Percentiles rank a stretch among this genome's conserved stretches.
These are phyloP conservation scores for Amanita jacksonii DNA, from an alignment of 768 basidiomycete species.

Conservation along the genomic window DNA sequence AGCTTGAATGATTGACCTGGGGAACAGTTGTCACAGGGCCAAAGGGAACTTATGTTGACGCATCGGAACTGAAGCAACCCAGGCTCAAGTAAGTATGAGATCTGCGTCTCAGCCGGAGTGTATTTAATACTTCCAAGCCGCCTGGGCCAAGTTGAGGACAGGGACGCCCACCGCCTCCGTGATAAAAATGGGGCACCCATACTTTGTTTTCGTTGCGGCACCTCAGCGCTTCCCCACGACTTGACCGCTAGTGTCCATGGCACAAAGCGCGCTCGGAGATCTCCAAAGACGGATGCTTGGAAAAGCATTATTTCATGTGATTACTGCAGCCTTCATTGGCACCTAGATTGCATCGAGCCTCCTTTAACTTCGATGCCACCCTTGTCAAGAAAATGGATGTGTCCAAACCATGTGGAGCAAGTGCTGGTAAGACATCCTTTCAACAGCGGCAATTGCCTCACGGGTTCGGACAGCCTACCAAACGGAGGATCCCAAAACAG, in stretches of 20 bases:
- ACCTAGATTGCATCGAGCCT: conserved; percentile 92
- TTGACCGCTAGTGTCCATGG: conserved; percentile 44
- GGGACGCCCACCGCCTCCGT: conserved; percentile 79
- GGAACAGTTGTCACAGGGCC: conserved; percentile 64
- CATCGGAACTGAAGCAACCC: conserved; percentile 62
- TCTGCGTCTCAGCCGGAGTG: conserved; percentile 10
- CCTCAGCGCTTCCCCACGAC: conserved; percentile 58
- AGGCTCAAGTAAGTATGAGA: conserved; percentile 66
- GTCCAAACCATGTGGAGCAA: conserved; percentile 92
- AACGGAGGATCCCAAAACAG: conserved; percentile 71
- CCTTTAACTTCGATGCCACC: conserved; percentile 81
- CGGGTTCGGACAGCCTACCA: conserved; percentile 46
- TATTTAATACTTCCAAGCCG: conserved; percentile 37
- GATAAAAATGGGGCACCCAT: conserved; percentile 78
- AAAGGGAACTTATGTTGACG: conserved; percentile 80
- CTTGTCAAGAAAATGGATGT: conserved; percentile 95
- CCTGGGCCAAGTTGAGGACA: conserved; percentile 82
- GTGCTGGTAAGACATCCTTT: conserved; percentile 49
- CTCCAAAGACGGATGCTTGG: conserved; percentile 48
- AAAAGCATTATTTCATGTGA: conserved; percentile 87
- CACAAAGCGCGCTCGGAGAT: conserved; percentile 45
- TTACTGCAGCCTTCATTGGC: conserved; percentile 92
- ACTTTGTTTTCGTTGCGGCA: conserved; percentile 87
- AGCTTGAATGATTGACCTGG: conserved; percentile 12
- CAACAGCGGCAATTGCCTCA: conserved; percentile 9